Evolutionary conservation across 140 eudicot genomes (phyloP), one percentile per base, ranked within the genome.

Genomic region (Erigeron philadelphicus): DNA sequence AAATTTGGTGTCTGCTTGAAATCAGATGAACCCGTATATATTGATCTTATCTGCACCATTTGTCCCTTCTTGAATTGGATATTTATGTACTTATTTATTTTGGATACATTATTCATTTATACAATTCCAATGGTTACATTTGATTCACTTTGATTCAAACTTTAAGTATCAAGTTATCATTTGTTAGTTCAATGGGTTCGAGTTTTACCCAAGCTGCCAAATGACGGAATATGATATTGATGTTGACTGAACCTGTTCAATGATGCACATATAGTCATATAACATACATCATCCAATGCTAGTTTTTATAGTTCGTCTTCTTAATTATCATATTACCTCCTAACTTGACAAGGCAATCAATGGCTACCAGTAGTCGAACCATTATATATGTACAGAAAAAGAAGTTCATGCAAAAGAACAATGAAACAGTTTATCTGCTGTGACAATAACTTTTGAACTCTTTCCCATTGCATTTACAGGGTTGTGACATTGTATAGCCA

Each of bases 1-100:
- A 77, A 77, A 64, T 47, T 57, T 58, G 81, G 70, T 71, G 73
- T 77, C 58, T 56, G 81, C 45, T 77, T 77, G 68, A 35, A 70
- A 70, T 67, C 64, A 47, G 64, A 55, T 55, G 48, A 47, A 57
- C 38, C 64, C 21, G 77, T 77, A 77, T 71, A 71, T 71, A 77
- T 64, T 25, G 17, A 58, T n/a, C 12, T 58, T 31, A 12, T 64
- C 31, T 66, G 7, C 18, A 13, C 47, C 31, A 8, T 61, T 40
- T 12, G 65, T 60, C 44, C 65, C 45, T 58, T 53, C 54, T 18
- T 43, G 45, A 44, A 41, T 57, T 43, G 44, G 66, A 66, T 6
- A 56, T 70, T 43, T 70, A 60, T 71, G 68, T 52, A 72, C 40
- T 63, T 63, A 62, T 25, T 17, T 45, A 15, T 70, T 72, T 48